Conservation (phyloP, 768 basidiomycete genomes). For the Rhodotorula sphaerocarpa region DNA sequence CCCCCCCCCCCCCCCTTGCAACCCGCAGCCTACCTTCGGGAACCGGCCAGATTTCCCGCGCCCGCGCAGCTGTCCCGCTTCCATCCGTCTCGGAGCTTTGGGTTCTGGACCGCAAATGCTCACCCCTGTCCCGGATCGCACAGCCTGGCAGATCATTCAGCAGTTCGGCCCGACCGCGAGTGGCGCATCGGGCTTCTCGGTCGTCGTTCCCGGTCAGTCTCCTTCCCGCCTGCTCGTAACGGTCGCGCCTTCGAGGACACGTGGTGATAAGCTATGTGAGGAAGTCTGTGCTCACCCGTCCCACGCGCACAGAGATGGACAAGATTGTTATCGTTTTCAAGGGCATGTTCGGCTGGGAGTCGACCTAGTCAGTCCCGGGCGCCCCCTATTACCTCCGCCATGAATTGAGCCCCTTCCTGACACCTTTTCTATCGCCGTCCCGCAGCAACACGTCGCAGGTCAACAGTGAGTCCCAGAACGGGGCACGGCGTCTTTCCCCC, state of each 20-base stretch:
- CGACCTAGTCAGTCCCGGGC: slow-evolving; percentile 13
- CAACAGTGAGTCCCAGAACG: slow-evolving; percentile 19
- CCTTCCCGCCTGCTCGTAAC: neutral
- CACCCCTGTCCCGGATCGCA: neutral
- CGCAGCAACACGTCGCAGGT: slow-evolving; percentile 23
- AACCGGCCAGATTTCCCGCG: no score
- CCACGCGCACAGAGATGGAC: slow-evolving; percentile 24
- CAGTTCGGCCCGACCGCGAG: slow-evolving; percentile 33
- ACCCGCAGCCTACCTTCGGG: no score
- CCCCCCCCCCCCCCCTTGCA: no score
- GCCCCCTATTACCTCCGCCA: neutral
- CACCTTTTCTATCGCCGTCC: neutral
- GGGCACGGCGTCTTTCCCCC: no score
- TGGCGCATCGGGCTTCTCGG: slow-evolving; percentile 28
- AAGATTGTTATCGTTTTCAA: slow-evolving; percentile 39
- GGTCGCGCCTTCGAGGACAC: neutral
- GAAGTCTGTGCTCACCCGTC: no score
- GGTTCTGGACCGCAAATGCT: no score
- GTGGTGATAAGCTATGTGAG: no score
- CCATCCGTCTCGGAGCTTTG: no score
- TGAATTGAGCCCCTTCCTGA: neutral
- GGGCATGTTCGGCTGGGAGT: slow-evolving; percentile 33
- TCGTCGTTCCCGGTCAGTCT: slow-evolving; percentile 33
- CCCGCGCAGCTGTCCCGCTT: no score
- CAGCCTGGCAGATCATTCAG: slow-evolving; percentile 31